Conservation (phyloP, 108 stramenopile species). For the Fragilaria radians region DNA sequence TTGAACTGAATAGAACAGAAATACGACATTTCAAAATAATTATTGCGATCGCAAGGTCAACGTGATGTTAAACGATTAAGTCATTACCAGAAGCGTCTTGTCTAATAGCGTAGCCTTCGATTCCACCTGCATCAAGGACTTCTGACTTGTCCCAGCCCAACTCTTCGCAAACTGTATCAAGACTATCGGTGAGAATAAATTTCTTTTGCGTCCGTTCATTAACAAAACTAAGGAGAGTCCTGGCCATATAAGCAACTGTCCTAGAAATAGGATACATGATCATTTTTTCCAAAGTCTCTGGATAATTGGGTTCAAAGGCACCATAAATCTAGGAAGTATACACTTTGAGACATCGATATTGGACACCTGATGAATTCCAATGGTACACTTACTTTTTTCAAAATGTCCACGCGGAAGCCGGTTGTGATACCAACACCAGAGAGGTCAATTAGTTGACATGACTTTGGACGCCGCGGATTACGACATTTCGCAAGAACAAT, state of each 20-base stretch:
- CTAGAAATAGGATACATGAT: slow-evolving; percentile 76
- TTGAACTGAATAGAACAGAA: neutral
- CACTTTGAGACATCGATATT: too few species aligned
- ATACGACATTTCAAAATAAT: neutral
- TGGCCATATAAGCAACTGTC: slow-evolving; percentile 32
- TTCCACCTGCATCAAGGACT: slow-evolving; percentile 62
- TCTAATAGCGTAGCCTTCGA: slow-evolving; percentile 67
- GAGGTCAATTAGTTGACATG: slow-evolving; percentile 72
- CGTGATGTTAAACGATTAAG: slow-evolving; percentile 49
- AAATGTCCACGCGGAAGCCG: slow-evolving; percentile 53
- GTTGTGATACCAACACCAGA: slow-evolving; percentile 54
- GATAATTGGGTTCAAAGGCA: slow-evolving; percentile 76
- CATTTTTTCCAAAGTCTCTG: slow-evolving; percentile 70
- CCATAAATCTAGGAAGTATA: slow-evolving; percentile 33
- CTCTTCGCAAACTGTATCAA: slow-evolving; percentile 60
- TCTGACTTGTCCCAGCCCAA: slow-evolving; percentile 70
- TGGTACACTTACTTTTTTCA: slow-evolving; percentile 33
- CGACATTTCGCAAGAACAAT: slow-evolving; percentile 45
- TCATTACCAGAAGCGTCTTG: slow-evolving; percentile 56
- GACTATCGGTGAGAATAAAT: slow-evolving; percentile 71
- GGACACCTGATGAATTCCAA: too few species aligned
- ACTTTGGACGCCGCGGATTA: slow-evolving; percentile 58
- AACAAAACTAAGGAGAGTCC: slow-evolving; percentile 62
- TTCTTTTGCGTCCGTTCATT: slow-evolving; percentile 79
- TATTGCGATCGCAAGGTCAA: neutral